These are phyloP conservation scores for Vaccinium myrtillus DNA, from an alignment of 148 eudicot genomes.

Conservation along the genomic window DNA sequence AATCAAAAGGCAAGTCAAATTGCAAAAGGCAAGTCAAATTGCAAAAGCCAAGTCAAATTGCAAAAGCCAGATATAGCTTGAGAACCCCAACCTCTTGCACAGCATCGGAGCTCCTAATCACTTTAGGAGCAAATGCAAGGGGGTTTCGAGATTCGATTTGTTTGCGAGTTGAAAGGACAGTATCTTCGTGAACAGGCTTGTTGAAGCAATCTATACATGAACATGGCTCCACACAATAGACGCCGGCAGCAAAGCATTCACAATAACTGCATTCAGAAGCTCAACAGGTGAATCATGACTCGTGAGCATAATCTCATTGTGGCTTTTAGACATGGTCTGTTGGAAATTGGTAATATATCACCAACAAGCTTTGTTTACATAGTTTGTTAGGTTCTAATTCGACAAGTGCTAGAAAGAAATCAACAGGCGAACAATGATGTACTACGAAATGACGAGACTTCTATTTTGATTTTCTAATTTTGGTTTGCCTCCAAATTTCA, in stretches of 20 bases:
- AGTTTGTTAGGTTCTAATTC: neutral
- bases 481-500: neutral
- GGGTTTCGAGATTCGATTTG: conserved; percentile 97
- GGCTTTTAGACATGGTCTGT: neutral
- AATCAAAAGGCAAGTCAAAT: neutral
- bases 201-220: conserved; percentile 93
- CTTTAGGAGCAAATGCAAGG: conserved; percentile 99
- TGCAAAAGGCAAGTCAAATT: conserved; percentile 7
- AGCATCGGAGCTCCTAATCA: conserved; percentile 61
- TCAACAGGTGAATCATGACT: conserved; percentile 16
- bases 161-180: conserved; percentile 90
- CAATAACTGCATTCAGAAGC: conserved; percentile 67
- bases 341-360: neutral
- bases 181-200: conserved; percentile 90
- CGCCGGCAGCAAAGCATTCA: conserved; percentile 99
- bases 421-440: neutral
- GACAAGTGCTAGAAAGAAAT: neutral
- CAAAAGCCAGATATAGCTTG: neutral
- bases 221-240: conserved; percentile 97
- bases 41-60: neutral
- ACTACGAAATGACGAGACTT: neutral
- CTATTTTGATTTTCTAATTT: neutral
- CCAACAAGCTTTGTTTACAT: neutral
- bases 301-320: neutral
- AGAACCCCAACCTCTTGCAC: conserved; percentile 60